These are phyloP conservation scores for Exutisphaerella laricina DNA, from an alignment of 2,329 filamentous ascomycete species.

Conservation along the genomic window DNA sequence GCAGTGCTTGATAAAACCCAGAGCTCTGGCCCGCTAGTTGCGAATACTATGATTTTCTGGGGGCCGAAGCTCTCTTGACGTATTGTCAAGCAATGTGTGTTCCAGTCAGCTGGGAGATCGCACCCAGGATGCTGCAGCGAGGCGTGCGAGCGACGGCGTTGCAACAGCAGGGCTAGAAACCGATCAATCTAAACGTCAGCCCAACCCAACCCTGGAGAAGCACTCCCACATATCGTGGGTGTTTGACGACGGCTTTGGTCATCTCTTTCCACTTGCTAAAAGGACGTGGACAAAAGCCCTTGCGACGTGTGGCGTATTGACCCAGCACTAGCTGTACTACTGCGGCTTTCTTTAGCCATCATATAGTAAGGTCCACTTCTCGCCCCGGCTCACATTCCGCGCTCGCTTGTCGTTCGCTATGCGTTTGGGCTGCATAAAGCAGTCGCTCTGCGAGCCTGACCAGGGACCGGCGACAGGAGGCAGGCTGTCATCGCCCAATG, in stretches of 20 bases:
- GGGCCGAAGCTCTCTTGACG: conserved; percentile 6
- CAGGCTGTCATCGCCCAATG: conserved; percentile 5
- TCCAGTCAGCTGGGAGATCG: conserved; percentile 18
- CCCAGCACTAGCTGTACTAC: conserved; percentile 8
- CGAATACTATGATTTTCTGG: conserved; percentile 16
- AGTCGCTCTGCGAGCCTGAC: not conserved
- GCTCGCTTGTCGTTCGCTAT: conserved; percentile 7
- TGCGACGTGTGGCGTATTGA: conserved; percentile 4
- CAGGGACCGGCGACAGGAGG: not conserved
- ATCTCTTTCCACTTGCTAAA: not conserved
- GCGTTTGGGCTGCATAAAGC: conserved; percentile 6
- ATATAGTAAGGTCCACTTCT: conserved; percentile 4
- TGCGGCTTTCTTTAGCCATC: conserved; percentile 6
- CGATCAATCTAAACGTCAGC: conserved; percentile 2
- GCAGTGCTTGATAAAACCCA: conserved; percentile 11
- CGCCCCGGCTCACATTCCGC: conserved; percentile 7
- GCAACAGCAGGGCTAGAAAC: conserved; percentile 4
- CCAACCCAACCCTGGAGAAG: not conserved
- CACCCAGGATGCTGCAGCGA: conserved; percentile 11
- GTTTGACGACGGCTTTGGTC: not conserved
- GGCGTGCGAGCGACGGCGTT: conserved; percentile 7
- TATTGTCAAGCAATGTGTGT: conserved; percentile 15
- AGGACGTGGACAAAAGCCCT: not conserved
- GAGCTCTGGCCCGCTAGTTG: conserved; percentile 11
- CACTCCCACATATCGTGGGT: conserved; percentile 1